Evolutionary conservation across 1,139 yeast genomes (phyloP), one percentile per base, ranked within the genome.

Genomic region (Pichia sp.): DNA sequence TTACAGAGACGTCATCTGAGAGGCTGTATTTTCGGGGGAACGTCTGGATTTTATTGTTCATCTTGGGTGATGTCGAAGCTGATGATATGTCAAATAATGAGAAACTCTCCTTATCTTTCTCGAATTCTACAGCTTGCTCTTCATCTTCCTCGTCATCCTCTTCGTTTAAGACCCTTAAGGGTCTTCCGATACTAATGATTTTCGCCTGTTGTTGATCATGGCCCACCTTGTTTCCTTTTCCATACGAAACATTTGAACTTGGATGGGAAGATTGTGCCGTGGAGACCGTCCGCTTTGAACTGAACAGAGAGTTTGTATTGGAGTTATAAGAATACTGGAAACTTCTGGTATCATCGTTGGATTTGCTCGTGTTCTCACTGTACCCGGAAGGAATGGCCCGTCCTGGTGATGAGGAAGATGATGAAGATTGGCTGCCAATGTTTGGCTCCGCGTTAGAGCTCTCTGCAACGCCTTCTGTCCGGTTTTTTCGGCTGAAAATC

Each of bases 151-250:
- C 58, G 6, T 49, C 37, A 23, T 56, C 60, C 13, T 56, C 61
- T 39, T 58, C 65, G 20, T 59, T 55, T 17, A 64, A 51, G 1
- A 67, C 69, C 34, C 69, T 51, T 26, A 67, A 46, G 0, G 72
- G 69, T 39, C 62, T 56, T 9, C 72, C 72, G 10, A 66, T 53
- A 33, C 60, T 57, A 1, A 50, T 50, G 21, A 58, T 27, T 17
- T 33, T 37, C 3, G 40, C 34, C 22, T 25, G 44, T 14, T 22
- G 39, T 27, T 17, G 40, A n/a, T n/a, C n/a, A n/a, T n/a, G n/a
- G n/a, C n/a, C n/a, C n/a, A n/a, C n/a, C 23, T 21, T 39, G 18
- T 22, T 46, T 32, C 41, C 37, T 28, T 39, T 38, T 16, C 34
- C 35, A 28, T 40, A 37, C 6, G 48, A 39, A 4, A 24, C 30